These are phyloP conservation scores for Rhodocollybia butyracea DNA, from an alignment of 768 basidiomycete species.

Conservation along the genomic window DNA sequence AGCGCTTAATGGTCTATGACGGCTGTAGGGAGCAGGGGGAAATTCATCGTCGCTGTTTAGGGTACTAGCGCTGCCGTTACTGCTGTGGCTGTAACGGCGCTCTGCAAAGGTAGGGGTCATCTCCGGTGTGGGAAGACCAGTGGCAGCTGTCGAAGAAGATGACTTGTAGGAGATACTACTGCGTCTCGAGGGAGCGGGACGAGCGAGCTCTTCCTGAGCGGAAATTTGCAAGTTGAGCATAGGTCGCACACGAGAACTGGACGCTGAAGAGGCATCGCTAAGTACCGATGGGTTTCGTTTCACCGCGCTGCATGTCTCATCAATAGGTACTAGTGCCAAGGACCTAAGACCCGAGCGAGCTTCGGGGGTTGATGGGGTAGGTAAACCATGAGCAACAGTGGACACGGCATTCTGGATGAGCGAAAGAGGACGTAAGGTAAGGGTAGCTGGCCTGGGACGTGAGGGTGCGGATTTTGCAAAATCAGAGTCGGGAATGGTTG, in stretches of 20 bases:
- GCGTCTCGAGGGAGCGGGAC: slow-evolving; percentile 4
- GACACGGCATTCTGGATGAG: slow-evolving; percentile 50
- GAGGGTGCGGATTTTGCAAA: slow-evolving; percentile 34
- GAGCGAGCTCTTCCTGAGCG: slow-evolving; percentile 4
- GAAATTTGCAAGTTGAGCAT: slow-evolving; percentile 33
- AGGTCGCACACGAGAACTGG: slow-evolving; percentile 27
- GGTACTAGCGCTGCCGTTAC: slow-evolving; percentile 12
- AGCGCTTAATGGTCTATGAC: slow-evolving; percentile 54
- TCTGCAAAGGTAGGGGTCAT: slow-evolving; percentile 62
- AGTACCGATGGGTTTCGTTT: slow-evolving; percentile 32
- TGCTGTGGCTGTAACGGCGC: slow-evolving; percentile 28
- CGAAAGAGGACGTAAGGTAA: slow-evolving; percentile 68
- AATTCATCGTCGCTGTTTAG: slow-evolving; percentile 41
- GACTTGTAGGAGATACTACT: slow-evolving; percentile 78
- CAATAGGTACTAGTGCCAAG: slow-evolving; percentile 42
- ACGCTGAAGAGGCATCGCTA: slow-evolving; percentile 24
- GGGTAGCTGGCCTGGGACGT: slow-evolving; percentile 64
- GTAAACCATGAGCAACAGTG: slow-evolving; percentile 31
- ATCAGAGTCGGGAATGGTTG: slow-evolving; percentile 27
- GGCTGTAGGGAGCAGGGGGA: slow-evolving; percentile 23
- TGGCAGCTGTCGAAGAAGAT: slow-evolving; percentile 38
- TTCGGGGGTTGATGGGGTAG: slow-evolving; percentile 55
- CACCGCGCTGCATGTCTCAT: slow-evolving; percentile 26
- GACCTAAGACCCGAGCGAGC: slow-evolving; percentile 48
- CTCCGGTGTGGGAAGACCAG: slow-evolving; percentile 69